Base-by-base conservation (phyloP, 768 basidiomycete species). In the Leucocoprinus sp. region DNA sequence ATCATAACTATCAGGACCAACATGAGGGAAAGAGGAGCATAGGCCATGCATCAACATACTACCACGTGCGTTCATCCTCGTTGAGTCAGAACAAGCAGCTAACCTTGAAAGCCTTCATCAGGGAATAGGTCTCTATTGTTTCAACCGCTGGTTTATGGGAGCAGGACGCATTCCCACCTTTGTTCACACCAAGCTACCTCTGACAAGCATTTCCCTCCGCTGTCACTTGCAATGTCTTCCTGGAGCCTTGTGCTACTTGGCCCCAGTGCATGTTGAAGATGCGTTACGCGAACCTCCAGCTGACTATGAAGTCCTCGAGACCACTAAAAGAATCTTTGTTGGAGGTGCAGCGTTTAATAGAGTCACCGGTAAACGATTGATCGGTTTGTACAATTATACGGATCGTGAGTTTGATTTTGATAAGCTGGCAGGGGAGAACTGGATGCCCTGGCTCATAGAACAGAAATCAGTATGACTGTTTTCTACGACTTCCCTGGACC, bases 181-280 rank as follows among this genome's bases (percentile, higher is more conserved):
- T 41, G 21, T 53, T 5, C 42, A 49, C n/a, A 26, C 42, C 23
- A 50, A 38, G 8, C 39, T 46, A 14, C 55, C 56, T 8, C 43
- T 52, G 7, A 53, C 49, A 27, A 27, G 44, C 12, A 26, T 29
- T 11, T 40, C 41, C n/a, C 15, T 58, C 8, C 40, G 55, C 2
- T 48, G 49, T 8, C 49, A 56, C 40, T 39, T 58, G 12, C 37
- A 29, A 15, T 37, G 39, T 11, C 50, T 49, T n/a, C 51, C 35
- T 18, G 47, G 33, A 9, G 39, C 49, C 1, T 3, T 50, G 9
- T 43, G 39, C 7, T 43, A 52, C 36, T 17, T 55, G 8, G 41
- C 52, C 6, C 57, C 55, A 17, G 50, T 50, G 26, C 45, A 56
- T 8, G 21, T 56, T 15, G 57, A 58, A 38, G 52, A 55, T 19